phyloP scores from a whole-genome alignment of 441 rosid genomes.

The Gossypium davidsonii region DNA sequence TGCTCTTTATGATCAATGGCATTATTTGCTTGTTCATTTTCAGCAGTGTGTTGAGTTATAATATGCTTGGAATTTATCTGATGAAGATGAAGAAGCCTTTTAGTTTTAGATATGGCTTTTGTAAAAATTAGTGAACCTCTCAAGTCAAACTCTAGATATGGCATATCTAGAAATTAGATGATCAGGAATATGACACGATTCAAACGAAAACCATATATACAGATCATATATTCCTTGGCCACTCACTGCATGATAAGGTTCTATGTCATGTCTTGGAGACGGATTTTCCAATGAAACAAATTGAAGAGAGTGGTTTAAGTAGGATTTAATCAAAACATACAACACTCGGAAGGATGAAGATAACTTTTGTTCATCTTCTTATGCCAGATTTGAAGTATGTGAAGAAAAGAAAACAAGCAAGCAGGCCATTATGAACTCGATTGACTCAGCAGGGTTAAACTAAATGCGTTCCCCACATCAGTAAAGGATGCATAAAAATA shows the following conservation, averaged over 20 bases:
- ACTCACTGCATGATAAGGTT: background rate
- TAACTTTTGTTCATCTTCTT: slow-evolving; percentile 1
- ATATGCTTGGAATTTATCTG: background rate
- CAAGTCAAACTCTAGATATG: background rate
- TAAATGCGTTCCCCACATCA: background rate
- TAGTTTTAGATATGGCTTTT: background rate
- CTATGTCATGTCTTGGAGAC: background rate
- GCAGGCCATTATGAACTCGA: background rate
- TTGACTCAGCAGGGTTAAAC: background rate
- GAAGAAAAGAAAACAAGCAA: background rate
- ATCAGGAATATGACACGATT: background rate
- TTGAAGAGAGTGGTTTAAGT: background rate
- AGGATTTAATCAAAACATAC: background rate
- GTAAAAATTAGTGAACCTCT: background rate
- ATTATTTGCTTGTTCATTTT: background rate
- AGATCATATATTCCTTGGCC: background rate
- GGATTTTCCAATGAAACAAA: background rate
- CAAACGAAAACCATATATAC: background rate
- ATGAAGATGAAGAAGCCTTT: background rate
- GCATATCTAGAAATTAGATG: background rate
- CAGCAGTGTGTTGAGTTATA: background rate
- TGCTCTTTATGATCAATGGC: background rate
- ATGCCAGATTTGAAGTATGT: background rate
- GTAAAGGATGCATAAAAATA: slow-evolving; percentile 7
- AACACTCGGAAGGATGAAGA: background rate